Evolutionary conservation across 768 basidiomycete genomes (phyloP), one percentile per base, ranked within the genome.

Genomic region (Mycena olivaceomarginata): DNA sequence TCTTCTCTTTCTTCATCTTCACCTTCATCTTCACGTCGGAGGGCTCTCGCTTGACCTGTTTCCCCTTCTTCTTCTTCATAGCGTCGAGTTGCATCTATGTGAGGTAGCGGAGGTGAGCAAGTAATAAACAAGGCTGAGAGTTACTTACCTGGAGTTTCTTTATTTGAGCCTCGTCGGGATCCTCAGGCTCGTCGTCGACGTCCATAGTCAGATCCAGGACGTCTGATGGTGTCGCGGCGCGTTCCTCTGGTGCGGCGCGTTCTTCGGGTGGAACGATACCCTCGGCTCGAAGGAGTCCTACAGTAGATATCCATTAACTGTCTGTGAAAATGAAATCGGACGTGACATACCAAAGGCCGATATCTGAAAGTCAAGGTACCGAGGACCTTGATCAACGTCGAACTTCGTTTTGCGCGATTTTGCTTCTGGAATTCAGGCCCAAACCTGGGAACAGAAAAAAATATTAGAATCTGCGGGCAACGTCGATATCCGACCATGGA

Each of bases 331-430:
- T 31, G 31, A 68, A 48, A 10, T 20, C 4, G 5, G 9, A 72
- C 5, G 5, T 3, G 4, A 10, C 37, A 8, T 62, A 77, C 76
- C 15, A 77, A 68, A 4, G 76, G 76, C 0, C 76, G 70, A 22
- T 77, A 77, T 41, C 63, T 77, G 40, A 77, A 77, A 16, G n/a
- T 41, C 11, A 77, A 77, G 22, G 40, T 68, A 4, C 43, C 70
- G 37, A 72, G 51, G 10, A 40, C 9, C 13, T 56, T 18, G 8
- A 69, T 20, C 31, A 31, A 31, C 31, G 31, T 31, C 31, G 31
- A 31, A 31, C 31, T 22, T 11, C 46, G 64, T 8, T n/a, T 15
- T 22, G 43, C 0, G 5, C 12, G 8, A 9, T 62, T 68, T 3
- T 4, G 25, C 4, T 22, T 43, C 7, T 45, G 22, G 18, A 40